phyloP scores from a whole-genome alignment of 1,139 yeast species.

The Yamadazyma buinensis region DNA sequence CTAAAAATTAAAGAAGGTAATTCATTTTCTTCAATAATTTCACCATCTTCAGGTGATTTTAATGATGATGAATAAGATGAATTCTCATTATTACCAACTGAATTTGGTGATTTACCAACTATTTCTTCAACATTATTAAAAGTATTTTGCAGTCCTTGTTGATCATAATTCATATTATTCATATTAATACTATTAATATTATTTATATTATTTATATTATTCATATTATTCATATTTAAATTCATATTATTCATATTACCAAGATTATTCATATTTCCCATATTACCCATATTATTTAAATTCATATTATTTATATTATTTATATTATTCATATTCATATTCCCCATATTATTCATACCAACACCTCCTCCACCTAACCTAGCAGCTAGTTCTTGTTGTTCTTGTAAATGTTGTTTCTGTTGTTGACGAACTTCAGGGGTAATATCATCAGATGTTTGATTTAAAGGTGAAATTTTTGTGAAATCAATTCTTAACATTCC shows the following conservation, averaged over 20 bases:
- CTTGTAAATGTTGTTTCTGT: constrained; percentile 3
- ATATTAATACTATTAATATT: background rate
- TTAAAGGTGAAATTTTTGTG: constrained; percentile 39
- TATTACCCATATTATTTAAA: background rate
- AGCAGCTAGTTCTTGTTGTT: constrained; percentile 1
- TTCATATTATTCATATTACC: too few species aligned
- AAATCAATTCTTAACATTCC: constrained; percentile 51
- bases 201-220: background rate
- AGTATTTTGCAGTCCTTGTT: background rate
- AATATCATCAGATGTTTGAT: constrained; percentile 13
- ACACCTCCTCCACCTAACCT: background rate
- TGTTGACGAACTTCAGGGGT: constrained; percentile 4
- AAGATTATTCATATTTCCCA: too few species aligned
- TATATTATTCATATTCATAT: background rate
- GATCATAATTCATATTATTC: too few species aligned
- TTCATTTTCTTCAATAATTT: constrained; percentile 23
- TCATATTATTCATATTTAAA: background rate
- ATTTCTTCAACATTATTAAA: constrained; percentile 7
- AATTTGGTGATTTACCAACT: constrained; percentile 13
- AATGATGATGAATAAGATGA: constrained; percentile 14
- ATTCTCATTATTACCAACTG: constrained; percentile 13
- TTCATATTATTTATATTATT: background rate
- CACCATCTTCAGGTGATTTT: constrained; percentile 13
- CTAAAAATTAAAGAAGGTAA: constrained; percentile 47
- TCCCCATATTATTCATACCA: too few species aligned